Evolutionary conservation across 2,329 filamentous ascomycete genomes (phyloP), one percentile per base, ranked within the genome.

Genomic region (Arthrobotrys sphaeroides): DNA sequence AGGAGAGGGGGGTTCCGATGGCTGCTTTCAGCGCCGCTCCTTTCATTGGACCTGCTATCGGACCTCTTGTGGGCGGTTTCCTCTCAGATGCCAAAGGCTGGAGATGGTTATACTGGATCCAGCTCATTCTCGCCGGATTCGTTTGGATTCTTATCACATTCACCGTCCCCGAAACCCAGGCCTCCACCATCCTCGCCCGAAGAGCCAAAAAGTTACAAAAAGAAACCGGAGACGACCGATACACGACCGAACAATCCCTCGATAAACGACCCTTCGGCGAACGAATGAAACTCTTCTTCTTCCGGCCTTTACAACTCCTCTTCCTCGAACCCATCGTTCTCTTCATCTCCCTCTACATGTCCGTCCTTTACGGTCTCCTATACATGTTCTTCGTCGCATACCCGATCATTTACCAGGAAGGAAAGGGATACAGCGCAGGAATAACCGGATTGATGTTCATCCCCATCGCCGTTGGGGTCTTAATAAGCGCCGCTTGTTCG

Each of bases 91-190:
- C 87, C 0, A 83, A 85, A 0, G 90, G 90, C 38, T 95, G 92
- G 92, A 85, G 92, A 78, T 95, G 91, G 91, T 85, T 95, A 0
- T 95, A 95, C 84, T 94, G 91, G 90, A 88, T 96, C 78, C 92
- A 94, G 80, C 84, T 95, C 9, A 96, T 96, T 80, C 81, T 95
- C 10, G 85, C 90, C 24, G 89, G 85, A 12, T 81, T 90, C 55
- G 87, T 90, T 78, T 95, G 90, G 88, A 74, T 90, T 16, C 81
- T 94, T 74, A 93, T 95, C 82, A 90, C 90, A 28, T 94, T 96
- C 83, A 95, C 92, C n/a, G 90, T 96, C 0, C 92, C 92, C 0
- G 93, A 96, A 82, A 97, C 93, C 0, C 96, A 95, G 81, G 90
- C 92, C 0, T 92, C 93, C 0, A 91, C 88, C 0, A 89, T 97